Conservation (phyloP, 768 basidiomycete genomes). For the Pisolithus microcarpus region DNA sequence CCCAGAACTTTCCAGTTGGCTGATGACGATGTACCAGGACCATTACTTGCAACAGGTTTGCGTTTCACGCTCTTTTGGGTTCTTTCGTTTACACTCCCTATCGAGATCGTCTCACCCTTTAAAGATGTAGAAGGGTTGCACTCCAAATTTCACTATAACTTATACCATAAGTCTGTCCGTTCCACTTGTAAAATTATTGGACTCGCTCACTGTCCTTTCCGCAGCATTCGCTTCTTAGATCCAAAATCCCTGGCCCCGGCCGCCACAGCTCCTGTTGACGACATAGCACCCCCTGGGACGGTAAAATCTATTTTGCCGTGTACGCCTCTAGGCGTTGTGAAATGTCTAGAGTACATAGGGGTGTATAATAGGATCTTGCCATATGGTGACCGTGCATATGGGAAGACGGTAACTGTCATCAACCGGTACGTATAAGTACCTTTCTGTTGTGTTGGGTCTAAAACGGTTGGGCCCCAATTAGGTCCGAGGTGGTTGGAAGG, state of each 20-base stretch:
- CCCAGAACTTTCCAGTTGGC: background rate
- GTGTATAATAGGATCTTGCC: slow-evolving; percentile 91
- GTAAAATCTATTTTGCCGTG: slow-evolving; percentile 98
- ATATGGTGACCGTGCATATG: slow-evolving; percentile 93
- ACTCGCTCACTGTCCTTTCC: background rate
- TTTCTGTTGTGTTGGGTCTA: background rate
- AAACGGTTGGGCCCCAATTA: slow-evolving; percentile 22
- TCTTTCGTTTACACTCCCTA: slow-evolving; percentile 1
- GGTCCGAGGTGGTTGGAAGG: slow-evolving; percentile 94
- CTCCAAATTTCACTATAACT: slow-evolving; percentile 91
- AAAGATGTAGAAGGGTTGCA: slow-evolving; percentile 98
- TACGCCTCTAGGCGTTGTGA: slow-evolving; percentile 94
- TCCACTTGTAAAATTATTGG: background rate
- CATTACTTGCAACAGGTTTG: slow-evolving; percentile 91
- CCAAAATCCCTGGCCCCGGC: slow-evolving; percentile 61
- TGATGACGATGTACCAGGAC: slow-evolving; percentile 45
- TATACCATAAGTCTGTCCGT: slow-evolving; percentile 80
- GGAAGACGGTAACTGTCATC: slow-evolving; percentile 88
- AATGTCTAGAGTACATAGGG: slow-evolving; percentile 82
- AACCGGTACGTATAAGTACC: slow-evolving; percentile 55
- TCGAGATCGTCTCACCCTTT: slow-evolving; percentile 82
- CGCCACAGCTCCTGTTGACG: slow-evolving; percentile 34
- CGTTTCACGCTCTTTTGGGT: background rate
- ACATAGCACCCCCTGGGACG: slow-evolving; percentile 71
- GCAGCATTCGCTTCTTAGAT: slow-evolving; percentile 86